Base-by-base conservation (phyloP, 352 stramenopile genomes). In the Aphanomyces astaci region DNA sequence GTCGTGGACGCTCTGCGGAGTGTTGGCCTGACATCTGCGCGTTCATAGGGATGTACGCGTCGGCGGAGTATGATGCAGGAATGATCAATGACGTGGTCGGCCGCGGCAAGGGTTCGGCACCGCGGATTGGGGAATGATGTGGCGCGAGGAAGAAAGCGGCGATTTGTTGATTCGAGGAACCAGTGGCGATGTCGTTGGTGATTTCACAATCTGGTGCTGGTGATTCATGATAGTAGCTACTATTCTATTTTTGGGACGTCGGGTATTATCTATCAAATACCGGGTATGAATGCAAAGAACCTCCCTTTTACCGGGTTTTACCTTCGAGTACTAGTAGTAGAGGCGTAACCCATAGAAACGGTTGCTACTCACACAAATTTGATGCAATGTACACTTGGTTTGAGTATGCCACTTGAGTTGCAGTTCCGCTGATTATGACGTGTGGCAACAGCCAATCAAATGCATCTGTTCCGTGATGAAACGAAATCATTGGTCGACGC, bases 391-490 rank as follows among this genome's bases (percentile, higher is more conserved):
- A n/a, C n/a, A n/a, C n/a, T n/a, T n/a, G n/a, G n/a, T n/a, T n/a
- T n/a, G n/a, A n/a, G n/a, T n/a, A n/a, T n/a, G n/a, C n/a, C n/a
- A n/a, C n/a, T n/a, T n/a, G n/a, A n/a, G n/a, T n/a, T n/a, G n/a
- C n/a, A n/a, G 19, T 53, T 53, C 13, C 45, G 45, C 13, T 22
- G 36, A 43, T 17, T 30, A 1, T 11, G 4, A 31, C 19, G 53
- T 62, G 56, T 65, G 56, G 22, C 56, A 22, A 10, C 25, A 13
- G 30, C 56, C 56, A 65, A 65, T 65, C 22, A 65, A 33, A 65
- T 52, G 10, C 1, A 5, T 22, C 10, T 2, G 9, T 30, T 22
- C 0, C 7, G 30, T 9, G 0, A 22, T n/a, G 5, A 7, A 17
- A 30, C 28, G 31, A 43, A 43, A 15, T 9, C 25, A 62, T 62